These are phyloP conservation scores for Wallacemonas collosoma DNA, from an alignment of 208 protist species.

Conservation along the genomic window DNA sequence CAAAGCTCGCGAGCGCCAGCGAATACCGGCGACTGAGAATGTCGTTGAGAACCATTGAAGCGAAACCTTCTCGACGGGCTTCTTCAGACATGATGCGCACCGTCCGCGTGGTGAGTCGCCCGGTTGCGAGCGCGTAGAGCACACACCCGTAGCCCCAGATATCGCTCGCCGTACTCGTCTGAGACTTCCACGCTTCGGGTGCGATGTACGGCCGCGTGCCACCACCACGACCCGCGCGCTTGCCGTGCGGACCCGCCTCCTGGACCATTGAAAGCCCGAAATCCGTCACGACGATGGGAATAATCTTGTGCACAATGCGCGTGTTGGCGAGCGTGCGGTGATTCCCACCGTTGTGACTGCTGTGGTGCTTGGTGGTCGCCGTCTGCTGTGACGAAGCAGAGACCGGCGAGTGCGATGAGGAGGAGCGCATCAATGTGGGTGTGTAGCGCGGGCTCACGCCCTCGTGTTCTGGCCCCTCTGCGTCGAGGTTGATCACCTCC, in stretches of 20 bases:
- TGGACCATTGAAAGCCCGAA: constrained; percentile 77
- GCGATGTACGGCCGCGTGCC: constrained; percentile 85
- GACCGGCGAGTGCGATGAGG: neutral
- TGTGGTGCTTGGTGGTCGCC: constrained; percentile 2
- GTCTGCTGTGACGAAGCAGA: constrained; percentile 9
- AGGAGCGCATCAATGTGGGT: constrained; percentile 1
- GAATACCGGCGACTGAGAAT: constrained; percentile 58
- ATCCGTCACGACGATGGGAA: constrained; percentile 84
- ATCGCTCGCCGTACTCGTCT: constrained; percentile 73
- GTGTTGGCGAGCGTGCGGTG: constrained; percentile 17
- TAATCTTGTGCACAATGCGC: constrained; percentile 44
- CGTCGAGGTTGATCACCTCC: constrained; percentile 13
- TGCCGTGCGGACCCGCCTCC: constrained; percentile 26
- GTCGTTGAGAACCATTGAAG: constrained; percentile 72
- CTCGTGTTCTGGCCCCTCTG: neutral
- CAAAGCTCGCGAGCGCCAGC: constrained; percentile 74
- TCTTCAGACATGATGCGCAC: constrained; percentile 85
- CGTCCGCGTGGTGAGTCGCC: constrained; percentile 45
- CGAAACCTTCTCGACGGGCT: constrained; percentile 55
- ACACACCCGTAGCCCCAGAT: constrained; percentile 88
- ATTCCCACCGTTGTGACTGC: neutral
- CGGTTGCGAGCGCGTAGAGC: constrained; percentile 81
- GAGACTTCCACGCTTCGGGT: constrained; percentile 72
- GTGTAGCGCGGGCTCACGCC: neutral
- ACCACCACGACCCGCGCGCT: constrained; percentile 35